These are phyloP conservation scores for Chytriomyces sp. DNA, from an alignment of 192 early-diverging fungal species.

Conservation along the genomic window DNA sequence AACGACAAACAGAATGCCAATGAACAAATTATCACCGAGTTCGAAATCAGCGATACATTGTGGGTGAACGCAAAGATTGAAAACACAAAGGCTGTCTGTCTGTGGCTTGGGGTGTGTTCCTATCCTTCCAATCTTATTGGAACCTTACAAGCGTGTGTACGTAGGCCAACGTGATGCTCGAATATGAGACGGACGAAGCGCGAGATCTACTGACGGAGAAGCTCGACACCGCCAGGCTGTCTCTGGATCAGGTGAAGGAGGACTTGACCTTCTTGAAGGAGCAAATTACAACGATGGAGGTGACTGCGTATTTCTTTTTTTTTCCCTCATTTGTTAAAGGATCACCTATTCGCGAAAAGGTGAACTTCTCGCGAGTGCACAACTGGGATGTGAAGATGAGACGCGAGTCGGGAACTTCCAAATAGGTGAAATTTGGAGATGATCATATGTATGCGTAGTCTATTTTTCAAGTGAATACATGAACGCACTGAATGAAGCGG, in stretches of 20 bases:
- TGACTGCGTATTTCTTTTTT: neutral
- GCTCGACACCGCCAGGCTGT: conserved; percentile 69
- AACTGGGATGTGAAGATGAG: conserved; percentile 97
- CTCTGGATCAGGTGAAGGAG: conserved; percentile 76
- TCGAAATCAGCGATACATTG: conserved; percentile 94
- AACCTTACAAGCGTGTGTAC: too few species aligned
- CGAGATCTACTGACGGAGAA: conserved; percentile 76
- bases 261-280: conserved; percentile 92
- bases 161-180: conserved; percentile 96
- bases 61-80: conserved; percentile 83
- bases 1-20: conserved; percentile 57
- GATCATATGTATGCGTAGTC: too few species aligned
- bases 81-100: conserved; percentile 76
- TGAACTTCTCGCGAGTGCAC: conserved; percentile 87
- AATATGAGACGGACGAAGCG: conserved; percentile 91
- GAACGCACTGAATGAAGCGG: too few species aligned
- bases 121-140: too few species aligned
- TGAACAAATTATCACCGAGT: conserved; percentile 78
- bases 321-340: neutral
- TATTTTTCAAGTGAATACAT: too few species aligned
- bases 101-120: conserved; percentile 91
- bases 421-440: too few species aligned
- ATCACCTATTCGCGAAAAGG: neutral
- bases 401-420: too few species aligned
- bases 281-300: conserved; percentile 99